Conservation (phyloP, 1,139 yeast genomes). For the Debaryomyces sp. region DNA sequence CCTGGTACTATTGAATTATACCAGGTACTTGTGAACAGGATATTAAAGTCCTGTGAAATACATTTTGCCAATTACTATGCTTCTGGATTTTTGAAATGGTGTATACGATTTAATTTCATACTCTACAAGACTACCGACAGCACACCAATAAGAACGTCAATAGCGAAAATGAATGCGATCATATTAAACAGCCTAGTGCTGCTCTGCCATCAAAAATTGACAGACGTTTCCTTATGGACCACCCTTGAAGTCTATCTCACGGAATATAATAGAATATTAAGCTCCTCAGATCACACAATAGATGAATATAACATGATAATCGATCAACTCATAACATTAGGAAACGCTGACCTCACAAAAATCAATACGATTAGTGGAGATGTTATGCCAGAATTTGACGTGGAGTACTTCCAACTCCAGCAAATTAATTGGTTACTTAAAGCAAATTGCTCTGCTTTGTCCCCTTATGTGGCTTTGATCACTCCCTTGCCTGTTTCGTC, state of each 20-base stretch:
- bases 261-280: constrained; percentile 28
- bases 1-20: not conserved
- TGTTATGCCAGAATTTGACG: not conserved
- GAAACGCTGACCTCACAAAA: not conserved
- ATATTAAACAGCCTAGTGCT: constrained; percentile 10
- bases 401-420: not conserved
- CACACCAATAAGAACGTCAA: not conserved
- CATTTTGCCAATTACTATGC: constrained; percentile 51
- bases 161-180: constrained; percentile 4
- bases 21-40: constrained; percentile 18
- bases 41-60: constrained; percentile 32
- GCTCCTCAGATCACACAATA: constrained; percentile 33
- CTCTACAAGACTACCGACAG: not conserved
- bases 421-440: constrained; percentile 15
- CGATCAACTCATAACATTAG: not conserved
- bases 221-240: constrained; percentile 42
- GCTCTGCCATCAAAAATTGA: constrained; percentile 25
- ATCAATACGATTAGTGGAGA: not conserved
- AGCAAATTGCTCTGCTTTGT: constrained; percentile 13
- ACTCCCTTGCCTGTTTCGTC: not conserved
- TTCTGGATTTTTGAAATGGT: constrained; percentile 36
- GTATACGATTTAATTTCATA: constrained; percentile 17
- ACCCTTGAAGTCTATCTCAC: constrained; percentile 17
- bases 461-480: constrained; percentile 13
- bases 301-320: constrained; percentile 20